phyloP scores from a whole-genome alignment of 225 moss, liverwort and hornwort genomes.

The Asterella californica region DNA sequence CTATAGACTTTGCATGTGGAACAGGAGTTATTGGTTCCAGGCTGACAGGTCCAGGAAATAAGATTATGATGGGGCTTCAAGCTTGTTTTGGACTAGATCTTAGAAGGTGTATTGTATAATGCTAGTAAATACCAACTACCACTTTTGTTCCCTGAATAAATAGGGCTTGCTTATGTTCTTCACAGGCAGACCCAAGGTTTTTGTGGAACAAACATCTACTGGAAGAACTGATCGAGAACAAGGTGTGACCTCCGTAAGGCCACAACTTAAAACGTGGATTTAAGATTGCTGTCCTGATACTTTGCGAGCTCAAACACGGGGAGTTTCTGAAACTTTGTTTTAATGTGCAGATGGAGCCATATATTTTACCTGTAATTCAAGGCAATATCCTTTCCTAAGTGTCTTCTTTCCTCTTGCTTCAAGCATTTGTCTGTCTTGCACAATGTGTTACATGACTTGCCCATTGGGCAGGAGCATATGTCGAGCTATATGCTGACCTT shows the following conservation, averaged over 20 bases:
- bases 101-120: background rate
- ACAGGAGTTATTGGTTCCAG: too few relatives aligned
- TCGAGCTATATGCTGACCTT: background rate
- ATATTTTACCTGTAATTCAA: constrained; percentile 87
- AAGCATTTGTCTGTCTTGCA: background rate
- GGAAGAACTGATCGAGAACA: constrained; percentile 77
- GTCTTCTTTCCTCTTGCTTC: background rate
- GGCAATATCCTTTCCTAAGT: constrained; percentile 80
- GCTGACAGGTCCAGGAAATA: too few relatives aligned
- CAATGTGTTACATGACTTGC: background rate
- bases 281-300: background rate
- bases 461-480: background rate
- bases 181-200: constrained; percentile 86
- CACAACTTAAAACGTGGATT: background rate
- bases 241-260: constrained; percentile 34
- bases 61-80: too few relatives aligned
- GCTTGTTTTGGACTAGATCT: background rate
- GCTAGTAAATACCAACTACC: background rate
- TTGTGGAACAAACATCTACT: constrained; percentile 81
- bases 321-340: background rate
- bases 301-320: background rate
- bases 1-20: too few relatives aligned
- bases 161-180: constrained; percentile 3
- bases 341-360: constrained; percentile 77
- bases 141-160: background rate